phyloP scores from a whole-genome alignment of 2,329 filamentous ascomycete genomes.

The Rasamsonia emersonii region DNA sequence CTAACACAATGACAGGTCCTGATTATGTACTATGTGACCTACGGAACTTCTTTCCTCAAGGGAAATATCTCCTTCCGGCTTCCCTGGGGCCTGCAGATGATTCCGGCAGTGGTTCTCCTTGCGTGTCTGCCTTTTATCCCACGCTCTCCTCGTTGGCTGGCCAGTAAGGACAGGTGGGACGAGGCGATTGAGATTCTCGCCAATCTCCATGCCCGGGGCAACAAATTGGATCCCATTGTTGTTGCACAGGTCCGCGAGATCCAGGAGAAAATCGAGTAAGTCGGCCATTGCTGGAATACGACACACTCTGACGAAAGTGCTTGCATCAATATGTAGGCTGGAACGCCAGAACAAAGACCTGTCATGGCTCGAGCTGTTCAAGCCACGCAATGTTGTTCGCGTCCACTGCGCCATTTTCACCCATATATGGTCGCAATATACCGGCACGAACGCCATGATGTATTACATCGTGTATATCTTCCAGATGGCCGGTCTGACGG shows the following conservation, averaged over 20 bases:
- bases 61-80: slow-evolving; percentile 53
- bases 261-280: slow-evolving; percentile 16
- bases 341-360: slow-evolving; percentile 45
- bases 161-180: slow-evolving; percentile 55
- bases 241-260: slow-evolving; percentile 54
- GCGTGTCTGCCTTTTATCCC: slow-evolving; percentile 51
- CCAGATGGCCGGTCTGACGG: slow-evolving; percentile 50
- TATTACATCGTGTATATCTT: slow-evolving; percentile 25
- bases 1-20: slow-evolving; percentile 40
- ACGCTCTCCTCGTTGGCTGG: slow-evolving; percentile 57
- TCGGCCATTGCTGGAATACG: neutral
- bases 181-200: slow-evolving; percentile 51
- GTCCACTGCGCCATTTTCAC: slow-evolving; percentile 51
- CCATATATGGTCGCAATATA: slow-evolving; percentile 53
- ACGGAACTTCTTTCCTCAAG: slow-evolving; percentile 52
- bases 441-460: slow-evolving; percentile 54
- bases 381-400: slow-evolving; percentile 47
- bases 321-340: slow-evolving; percentile 51
- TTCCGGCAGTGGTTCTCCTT: slow-evolving; percentile 47
- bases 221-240: slow-evolving; percentile 29
- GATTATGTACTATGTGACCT: too few relatives aligned
- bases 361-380: slow-evolving; percentile 43
- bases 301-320: neutral
- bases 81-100: slow-evolving; percentile 55
- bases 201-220: slow-evolving; percentile 48